Percentiles rank a stretch among this genome's conserved stretches.
These are phyloP conservation scores for Pseudogymnoascus sp. DNA, from an alignment of 2,329 filamentous ascomycete species.

Conservation along the genomic window DNA sequence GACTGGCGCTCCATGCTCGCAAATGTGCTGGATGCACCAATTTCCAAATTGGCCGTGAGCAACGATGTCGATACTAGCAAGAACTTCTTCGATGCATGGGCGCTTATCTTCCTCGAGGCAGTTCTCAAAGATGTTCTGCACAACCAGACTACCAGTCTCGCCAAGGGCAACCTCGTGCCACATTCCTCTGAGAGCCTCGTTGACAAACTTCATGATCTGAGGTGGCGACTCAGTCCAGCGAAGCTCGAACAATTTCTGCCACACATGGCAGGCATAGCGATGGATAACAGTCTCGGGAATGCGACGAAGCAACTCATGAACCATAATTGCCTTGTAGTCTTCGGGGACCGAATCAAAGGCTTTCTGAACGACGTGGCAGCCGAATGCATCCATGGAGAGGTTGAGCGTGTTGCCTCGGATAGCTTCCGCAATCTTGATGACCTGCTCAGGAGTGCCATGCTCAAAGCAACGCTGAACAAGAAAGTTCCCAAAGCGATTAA, in stretches of 20 bases:
- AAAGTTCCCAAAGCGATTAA: slow-evolving; percentile 98
- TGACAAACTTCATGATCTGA: slow-evolving; percentile 98
- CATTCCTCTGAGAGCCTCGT: slow-evolving; percentile 89
- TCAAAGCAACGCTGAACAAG: slow-evolving; percentile 98
- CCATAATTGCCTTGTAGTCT: slow-evolving; percentile 97
- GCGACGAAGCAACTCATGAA: slow-evolving; percentile 88
- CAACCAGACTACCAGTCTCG: slow-evolving; percentile 94
- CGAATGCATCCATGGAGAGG: slow-evolving; percentile 97
- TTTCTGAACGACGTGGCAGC: slow-evolving; percentile 97
- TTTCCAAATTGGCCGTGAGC: slow-evolving; percentile 98
- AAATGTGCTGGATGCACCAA: slow-evolving; percentile 99
- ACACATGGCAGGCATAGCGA: slow-evolving; percentile 96
- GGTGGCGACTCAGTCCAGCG: slow-evolving; percentile 92
- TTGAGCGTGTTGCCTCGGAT: slow-evolving; percentile 91
- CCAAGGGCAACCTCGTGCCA: slow-evolving; percentile 98
- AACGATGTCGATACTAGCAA: slow-evolving; percentile 90
- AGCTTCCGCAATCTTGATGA: slow-evolving; percentile 87
- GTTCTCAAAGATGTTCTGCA: slow-evolving; percentile 99
- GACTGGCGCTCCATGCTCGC: slow-evolving; percentile 84
- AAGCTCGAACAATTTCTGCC: slow-evolving; percentile 98
- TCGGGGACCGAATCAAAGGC: slow-evolving; percentile 97
- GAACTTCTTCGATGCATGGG: slow-evolving; percentile 92
- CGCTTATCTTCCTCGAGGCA: slow-evolving; percentile 99
- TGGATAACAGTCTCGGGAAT: slow-evolving; percentile 98
- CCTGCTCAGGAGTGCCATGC: slow-evolving; percentile 89